phyloP scores from a whole-genome alignment of 2,329 filamentous ascomycete genomes.

The Pyricularia grisea region DNA sequence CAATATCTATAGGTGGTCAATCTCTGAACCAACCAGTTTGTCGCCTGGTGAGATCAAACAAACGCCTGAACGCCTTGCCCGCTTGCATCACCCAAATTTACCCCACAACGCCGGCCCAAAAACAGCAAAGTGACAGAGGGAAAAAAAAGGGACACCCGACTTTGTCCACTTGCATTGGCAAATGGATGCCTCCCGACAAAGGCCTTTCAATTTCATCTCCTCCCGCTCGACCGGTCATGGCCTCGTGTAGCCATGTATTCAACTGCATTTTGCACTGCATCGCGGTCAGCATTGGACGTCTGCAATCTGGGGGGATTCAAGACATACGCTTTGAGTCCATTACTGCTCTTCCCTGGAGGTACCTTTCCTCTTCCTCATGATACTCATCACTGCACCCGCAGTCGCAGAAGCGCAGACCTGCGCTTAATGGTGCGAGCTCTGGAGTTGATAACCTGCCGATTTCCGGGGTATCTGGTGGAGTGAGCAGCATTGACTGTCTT shows the following conservation, averaged over 20 bases:
- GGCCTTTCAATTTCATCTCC: not conserved
- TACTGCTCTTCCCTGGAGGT: not conserved
- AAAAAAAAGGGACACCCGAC: not conserved
- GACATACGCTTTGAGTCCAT: constrained; percentile 4
- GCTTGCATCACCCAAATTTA: not conserved
- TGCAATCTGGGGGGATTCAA: not conserved
- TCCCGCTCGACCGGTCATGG: not conserved
- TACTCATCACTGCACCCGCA: constrained; percentile 3
- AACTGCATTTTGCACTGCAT: not conserved
- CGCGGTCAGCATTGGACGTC: not conserved
- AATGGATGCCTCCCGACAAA: not conserved
- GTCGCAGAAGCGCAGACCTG: constrained; percentile 5
- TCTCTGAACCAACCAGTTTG: not conserved
- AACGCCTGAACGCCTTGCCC: not conserved
- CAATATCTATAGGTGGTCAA: not conserved
- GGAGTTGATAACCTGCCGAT: constrained; percentile 2
- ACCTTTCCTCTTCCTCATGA: constrained; percentile 3
- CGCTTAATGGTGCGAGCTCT: constrained; percentile 4
- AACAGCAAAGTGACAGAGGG: not conserved
- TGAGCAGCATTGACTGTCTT: not conserved
- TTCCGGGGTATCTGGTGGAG: constrained; percentile 1
- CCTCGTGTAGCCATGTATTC: not conserved
- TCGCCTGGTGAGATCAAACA: not conserved
- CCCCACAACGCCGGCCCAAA: not conserved
- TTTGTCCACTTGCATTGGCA: not conserved